Evolutionary conservation across 2,329 filamentous ascomycete genomes (phyloP).

Genomic region (Albifimbria verrucaria): DNA sequence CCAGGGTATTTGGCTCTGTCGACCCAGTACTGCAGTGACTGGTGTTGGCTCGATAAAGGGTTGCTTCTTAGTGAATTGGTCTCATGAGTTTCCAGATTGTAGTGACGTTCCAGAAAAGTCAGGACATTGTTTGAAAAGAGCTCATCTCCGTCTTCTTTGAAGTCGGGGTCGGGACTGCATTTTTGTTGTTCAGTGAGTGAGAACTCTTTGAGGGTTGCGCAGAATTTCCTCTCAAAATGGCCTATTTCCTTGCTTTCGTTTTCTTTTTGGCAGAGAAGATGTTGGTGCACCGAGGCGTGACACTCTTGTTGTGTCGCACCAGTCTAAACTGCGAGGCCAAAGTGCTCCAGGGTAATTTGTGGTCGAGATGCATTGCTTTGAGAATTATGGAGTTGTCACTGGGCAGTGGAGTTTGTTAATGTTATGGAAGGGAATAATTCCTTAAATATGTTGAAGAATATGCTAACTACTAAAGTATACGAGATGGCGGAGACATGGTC

Average conservation of each 20-base stretch:
- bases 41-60: not conserved
- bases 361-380: not conserved
- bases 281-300: not conserved
- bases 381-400: too few relatives aligned
- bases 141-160: not conserved
- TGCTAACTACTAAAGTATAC: too few relatives aligned
- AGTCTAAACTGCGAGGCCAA: not conserved
- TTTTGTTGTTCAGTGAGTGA: not conserved
- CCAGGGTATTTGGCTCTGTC: not conserved
- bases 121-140: not conserved
- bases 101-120: not conserved
- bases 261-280: not conserved
- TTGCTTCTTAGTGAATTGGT: not conserved
- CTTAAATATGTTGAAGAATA: too few relatives aligned
- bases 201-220: not conserved
- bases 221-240: not conserved
- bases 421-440: too few relatives aligned
- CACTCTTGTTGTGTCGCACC: not conserved
- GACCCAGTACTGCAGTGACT: not conserved
- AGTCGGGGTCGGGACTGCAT: too few relatives aligned
- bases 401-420: too few relatives aligned
- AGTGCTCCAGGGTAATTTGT: not conserved
- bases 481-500: too few relatives aligned
- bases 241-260: not conserved
- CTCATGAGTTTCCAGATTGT: not conserved